Evolutionary conservation across 2,329 filamentous ascomycete species (phyloP), one percentile per base, ranked within the genome.

Genomic region (Alternaria infectoria): DNA sequence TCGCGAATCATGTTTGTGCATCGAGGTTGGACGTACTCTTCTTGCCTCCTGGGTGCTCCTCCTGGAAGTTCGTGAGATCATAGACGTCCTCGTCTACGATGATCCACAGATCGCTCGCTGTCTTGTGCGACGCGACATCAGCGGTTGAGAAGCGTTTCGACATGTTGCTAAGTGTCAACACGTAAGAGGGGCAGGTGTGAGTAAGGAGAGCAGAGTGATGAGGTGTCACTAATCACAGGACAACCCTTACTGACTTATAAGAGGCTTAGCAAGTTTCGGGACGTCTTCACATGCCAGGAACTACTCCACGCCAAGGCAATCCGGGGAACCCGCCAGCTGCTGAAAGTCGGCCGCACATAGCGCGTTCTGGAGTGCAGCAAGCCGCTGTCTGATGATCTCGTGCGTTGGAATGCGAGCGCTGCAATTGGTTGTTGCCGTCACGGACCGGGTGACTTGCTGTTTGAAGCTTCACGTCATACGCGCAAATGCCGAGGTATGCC

Each of bases 1-100:
- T 55, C 6, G 30, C 50, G 8, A 8, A 30, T 55, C 23, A 40
- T 13, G 50, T 28, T 40, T 60, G 17, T 12, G 3, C n/a, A 5
- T 12, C 32, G 17, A 49, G 19, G 21, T n/a, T 32, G 7, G 69
- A 61, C 85, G 68, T 81, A 90, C 88, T 91, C 83, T 91, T 91
- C 82, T 91, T 90, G 67, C 88, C 87, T 88, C 93, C 93, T 11
- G 81, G 81, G 68, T 84, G 83, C 68, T 85, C 83, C 28, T 85
- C 81, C 67, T 84, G 82, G 71, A 85, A 86, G 66, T 82, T 93
- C 73, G 93, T 97, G 74, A 98, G 80, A 78, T 99, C 95, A 81
- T 97, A 98, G 71, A 98, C 95, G 81, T 98, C 95, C 74, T 94
- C 91, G 71, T 98, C 95, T 70, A 98, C 89, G 69, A 96, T 88